phyloP scores from a whole-genome alignment of 2,329 filamentous ascomycete species.

The Dothidotthia symphoricarpi region DNA sequence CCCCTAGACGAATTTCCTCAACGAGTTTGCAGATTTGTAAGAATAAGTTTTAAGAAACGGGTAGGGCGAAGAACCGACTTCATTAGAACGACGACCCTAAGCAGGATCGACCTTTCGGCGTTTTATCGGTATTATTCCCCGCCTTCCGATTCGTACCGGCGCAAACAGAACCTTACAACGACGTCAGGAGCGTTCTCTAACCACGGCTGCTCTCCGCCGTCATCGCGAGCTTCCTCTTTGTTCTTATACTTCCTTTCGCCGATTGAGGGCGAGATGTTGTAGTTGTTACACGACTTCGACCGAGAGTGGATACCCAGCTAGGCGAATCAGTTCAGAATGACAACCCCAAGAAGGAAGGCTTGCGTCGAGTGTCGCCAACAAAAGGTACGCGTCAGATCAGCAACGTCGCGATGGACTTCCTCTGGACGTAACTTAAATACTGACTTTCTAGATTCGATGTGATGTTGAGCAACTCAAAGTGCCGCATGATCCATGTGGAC shows the following conservation, averaged over 20 bases:
- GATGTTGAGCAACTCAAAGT: slow-evolving; percentile 41
- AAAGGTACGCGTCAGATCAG: slow-evolving; percentile 25
- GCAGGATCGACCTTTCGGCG: slow-evolving; percentile 24
- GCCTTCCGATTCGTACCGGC: slow-evolving; percentile 32
- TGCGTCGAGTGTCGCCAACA: slow-evolving; percentile 42
- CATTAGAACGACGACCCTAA: slow-evolving; percentile 15
- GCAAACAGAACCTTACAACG: slow-evolving; percentile 33
- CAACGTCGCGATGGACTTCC: too few relatives aligned
- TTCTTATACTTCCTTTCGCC: slow-evolving; percentile 28
- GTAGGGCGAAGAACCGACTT: slow-evolving; percentile 15
- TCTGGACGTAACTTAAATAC: not conserved
- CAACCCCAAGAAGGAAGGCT: slow-evolving; percentile 38
- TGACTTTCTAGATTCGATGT: slow-evolving; percentile 36
- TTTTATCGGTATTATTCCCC: slow-evolving; percentile 34
- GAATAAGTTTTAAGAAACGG: slow-evolving; percentile 20
- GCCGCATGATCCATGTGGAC: slow-evolving; percentile 38
- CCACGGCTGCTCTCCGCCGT: slow-evolving; percentile 18
- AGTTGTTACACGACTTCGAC: slow-evolving; percentile 18
- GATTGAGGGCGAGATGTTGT: slow-evolving; percentile 23
- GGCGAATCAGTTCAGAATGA: slow-evolving; percentile 27
- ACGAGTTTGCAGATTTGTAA: slow-evolving; percentile 24
- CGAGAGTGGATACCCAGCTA: slow-evolving; percentile 21
- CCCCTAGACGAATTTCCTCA: slow-evolving; percentile 14
- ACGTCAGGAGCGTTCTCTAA: slow-evolving; percentile 28
- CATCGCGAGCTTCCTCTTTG: slow-evolving; percentile 17